Percentiles rank a stretch among this genome's conserved stretches.
phyloP scores from a whole-genome alignment of 352 stramenopile genomes.

The Phytophthora sojae region DNA sequence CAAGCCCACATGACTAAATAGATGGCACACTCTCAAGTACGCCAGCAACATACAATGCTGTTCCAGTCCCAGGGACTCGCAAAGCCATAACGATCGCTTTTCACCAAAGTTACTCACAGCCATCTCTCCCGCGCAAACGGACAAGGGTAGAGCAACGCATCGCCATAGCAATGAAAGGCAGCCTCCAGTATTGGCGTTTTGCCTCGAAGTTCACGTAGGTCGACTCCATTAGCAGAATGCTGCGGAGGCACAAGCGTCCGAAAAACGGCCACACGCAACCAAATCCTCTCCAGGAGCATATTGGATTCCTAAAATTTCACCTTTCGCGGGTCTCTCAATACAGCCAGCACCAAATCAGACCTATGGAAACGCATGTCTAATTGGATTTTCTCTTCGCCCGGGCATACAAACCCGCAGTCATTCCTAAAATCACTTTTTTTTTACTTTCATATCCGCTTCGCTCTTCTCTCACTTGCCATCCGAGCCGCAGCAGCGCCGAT shows the following conservation, averaged over 20 bases:
- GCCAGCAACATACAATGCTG: no score
- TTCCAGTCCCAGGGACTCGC: no score
- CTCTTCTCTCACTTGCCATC: constrained; percentile 17
- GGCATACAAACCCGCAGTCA: constrained; percentile 28
- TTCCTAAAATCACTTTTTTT: constrained; percentile 30
- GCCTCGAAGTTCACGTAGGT: not conserved
- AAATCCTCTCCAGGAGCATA: constrained; percentile 4
- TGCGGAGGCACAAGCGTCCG: not conserved
- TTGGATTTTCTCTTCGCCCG: constrained; percentile 23
- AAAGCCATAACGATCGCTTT: not conserved
- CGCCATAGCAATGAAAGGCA: not conserved
- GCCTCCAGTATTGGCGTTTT: constrained; percentile 3
- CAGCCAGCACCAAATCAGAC: constrained; percentile 29
- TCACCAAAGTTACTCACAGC: not conserved
- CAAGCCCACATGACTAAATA: no score
- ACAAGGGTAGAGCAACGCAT: not conserved
- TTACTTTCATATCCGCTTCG: constrained; percentile 24
- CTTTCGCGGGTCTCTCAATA: not conserved
- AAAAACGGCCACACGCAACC: constrained; percentile 1
- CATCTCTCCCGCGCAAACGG: constrained; percentile 9
- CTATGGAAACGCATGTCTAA: constrained; percentile 18
- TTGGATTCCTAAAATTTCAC: constrained; percentile 4
- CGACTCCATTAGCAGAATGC: no score
- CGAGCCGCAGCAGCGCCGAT: not conserved
- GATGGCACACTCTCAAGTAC: no score